Base-by-base conservation (phyloP, 2,329 filamentous ascomycete genomes). In the Fonsecaea monophora region DNA sequence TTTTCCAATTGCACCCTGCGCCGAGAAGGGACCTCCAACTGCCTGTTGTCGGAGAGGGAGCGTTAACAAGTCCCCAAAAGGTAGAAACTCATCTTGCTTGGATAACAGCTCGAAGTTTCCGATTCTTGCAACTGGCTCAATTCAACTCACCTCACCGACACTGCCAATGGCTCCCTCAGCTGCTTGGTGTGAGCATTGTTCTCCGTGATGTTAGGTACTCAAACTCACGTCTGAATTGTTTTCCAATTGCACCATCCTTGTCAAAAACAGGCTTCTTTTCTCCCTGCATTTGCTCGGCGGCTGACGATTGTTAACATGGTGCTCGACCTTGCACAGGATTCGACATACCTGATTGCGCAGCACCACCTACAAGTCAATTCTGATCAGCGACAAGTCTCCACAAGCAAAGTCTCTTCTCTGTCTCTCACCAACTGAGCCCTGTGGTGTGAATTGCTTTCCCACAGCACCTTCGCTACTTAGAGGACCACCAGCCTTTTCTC, bases 1-100 rank as follows among this genome's bases (percentile, higher is more conserved):
- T 68, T 79, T 76, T 15, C 78, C 78, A 60, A 80, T 75, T 8
- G 70, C 68, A 2, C 79, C 78, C 30, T 77, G 60, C 35, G 73
- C 74, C 35, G 75, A 73, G 25, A 80, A 74, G 1, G 77, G 77
- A 1, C 78, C 78, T 9, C 78, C 78, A 21, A 80, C 60, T 66
- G 45, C 45, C 45, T 50, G 4, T 21, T 76, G 77, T 66, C 80
- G 73, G 6, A 73, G 12, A 37, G 12, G 18, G 18, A 63, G 57
- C 30, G 10, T 50, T 37, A 9, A n/a, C 30, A 25, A 25, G 25
- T 25, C 4, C 18, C 30, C 3, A 13, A n/a, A 55, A 10, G n/a
- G 3, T 18, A n/a, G 2, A 55, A 15, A 4, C 7, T 13, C 21
- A 34, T 12, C 30, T 15, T 35, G 5, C 7, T 15, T 32, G 10